A percentile compares a stretch with the other conserved stretches of the same genome.
phyloP scores from a whole-genome alignment of 2,329 filamentous ascomycete species.

The Capronia americana region DNA sequence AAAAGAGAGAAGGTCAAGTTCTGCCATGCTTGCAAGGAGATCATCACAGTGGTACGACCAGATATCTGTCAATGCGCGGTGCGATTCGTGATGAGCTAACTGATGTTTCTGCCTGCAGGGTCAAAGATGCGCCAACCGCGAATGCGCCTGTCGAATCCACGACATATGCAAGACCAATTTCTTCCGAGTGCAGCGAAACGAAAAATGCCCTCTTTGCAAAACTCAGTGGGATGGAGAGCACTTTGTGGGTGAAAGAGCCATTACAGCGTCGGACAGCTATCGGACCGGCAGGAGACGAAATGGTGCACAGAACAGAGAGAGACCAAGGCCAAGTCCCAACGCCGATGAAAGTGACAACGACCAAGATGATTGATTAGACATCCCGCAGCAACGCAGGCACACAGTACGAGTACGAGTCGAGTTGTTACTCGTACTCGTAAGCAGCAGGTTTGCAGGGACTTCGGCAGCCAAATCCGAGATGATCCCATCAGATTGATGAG shows the following conservation, averaged over 20 bases:
- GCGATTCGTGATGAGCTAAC: background rate
- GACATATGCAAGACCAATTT: slow-evolving; percentile 76
- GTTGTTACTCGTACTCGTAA: background rate
- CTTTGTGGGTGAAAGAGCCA: slow-evolving; percentile 61
- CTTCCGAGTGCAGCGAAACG: slow-evolving; percentile 69
- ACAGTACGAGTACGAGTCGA: background rate
- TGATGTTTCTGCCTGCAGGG: slow-evolving; percentile 55
- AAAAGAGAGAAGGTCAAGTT: slow-evolving; percentile 77
- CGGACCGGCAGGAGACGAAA: slow-evolving; percentile 41
- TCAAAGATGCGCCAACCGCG: slow-evolving; percentile 72
- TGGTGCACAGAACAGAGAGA: slow-evolving; percentile 26
- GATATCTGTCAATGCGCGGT: slow-evolving; percentile 9
- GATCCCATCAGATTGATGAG: background rate
- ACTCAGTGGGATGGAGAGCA: slow-evolving; percentile 58
- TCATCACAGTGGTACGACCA: slow-evolving; percentile 72
- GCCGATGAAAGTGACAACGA: slow-evolving; percentile 22
- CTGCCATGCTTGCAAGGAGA: slow-evolving; percentile 86
- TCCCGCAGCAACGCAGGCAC: background rate
- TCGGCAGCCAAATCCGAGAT: background rate
- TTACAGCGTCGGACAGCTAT: slow-evolving; percentile 44
- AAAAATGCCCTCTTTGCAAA: slow-evolving; percentile 68
- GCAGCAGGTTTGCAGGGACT: background rate
- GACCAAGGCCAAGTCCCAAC: slow-evolving; percentile 2
- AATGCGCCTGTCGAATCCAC: slow-evolving; percentile 76
- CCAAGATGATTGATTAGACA: slow-evolving; percentile 5